Evolutionary conservation across 345 rosid genomes (phyloP), one percentile per base, ranked within the genome.

Genomic region (Populus nigra): DNA sequence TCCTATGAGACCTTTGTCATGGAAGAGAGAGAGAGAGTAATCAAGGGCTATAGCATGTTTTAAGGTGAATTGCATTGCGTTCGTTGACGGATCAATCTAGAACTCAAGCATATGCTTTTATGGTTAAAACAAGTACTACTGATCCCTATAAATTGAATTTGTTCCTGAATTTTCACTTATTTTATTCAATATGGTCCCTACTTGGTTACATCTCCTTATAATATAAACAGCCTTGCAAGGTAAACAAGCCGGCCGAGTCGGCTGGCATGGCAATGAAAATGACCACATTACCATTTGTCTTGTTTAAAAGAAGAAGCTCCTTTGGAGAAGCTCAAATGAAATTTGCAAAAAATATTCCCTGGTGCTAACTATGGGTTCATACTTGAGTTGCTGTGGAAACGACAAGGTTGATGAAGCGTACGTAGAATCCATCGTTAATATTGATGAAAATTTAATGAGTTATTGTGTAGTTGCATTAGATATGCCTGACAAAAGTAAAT

Each of bases 331-430:
- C 57, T 23, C n/a, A 71, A 33, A 20, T 22, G 2, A 3, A 1
- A 5, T 5, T 25, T 2, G 10, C 5, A 33, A 12, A 1, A 33
- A 23, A 27, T 5, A 13, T 22, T 65, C 67, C 18, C 36, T 69
- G 43, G 27, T 66, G 35, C 16, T 18, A 77, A 66, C 59, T 78
- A 91, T 91, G 92, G 92, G 94, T 78, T 84, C 90, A 69, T 59
- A 69, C 63, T 77, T 82, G 15, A 69, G 94, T 74, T 89, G 91
- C 74, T 91, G 87, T 66, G 75, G 84, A 71, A 65, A 85, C 5
- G 79, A 85, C 74, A 86, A 81, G 74, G 81, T 81, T 71, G 92
- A 89, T 22, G 88, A 87, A 79, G 85, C 84, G 94, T 91, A 72
- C 0, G 83, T 65, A 29, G 53, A 35, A 35, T 35, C 38, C 38